Evolutionary conservation across 1,284 basidiomycete genomes (phyloP).

Genomic region (Ganoderma sinense): DNA sequence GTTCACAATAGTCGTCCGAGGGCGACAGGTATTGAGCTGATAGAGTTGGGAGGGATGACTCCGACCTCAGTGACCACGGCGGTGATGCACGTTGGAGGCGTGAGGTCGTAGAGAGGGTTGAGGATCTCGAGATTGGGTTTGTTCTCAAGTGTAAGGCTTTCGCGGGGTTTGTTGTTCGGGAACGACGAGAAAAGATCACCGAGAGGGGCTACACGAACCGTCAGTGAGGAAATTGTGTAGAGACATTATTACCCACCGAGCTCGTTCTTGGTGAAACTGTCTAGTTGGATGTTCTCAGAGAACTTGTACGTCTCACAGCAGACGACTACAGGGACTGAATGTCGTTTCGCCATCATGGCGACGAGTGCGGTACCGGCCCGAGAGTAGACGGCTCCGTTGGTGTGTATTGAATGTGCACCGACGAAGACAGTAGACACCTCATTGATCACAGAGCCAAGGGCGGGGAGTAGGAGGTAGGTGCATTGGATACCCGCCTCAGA

Average conservation of each 20-base stretch:
- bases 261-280: conserved; percentile 97
- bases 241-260: conserved; percentile 62
- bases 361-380: conserved; percentile 95
- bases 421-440: conserved; percentile 87
- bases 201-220: conserved; percentile 40
- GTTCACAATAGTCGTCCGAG: conserved; percentile 59
- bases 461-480: conserved; percentile 93
- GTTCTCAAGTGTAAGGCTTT: conserved; percentile 45
- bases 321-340: conserved; percentile 92
- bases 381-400: conserved; percentile 95
- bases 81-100: conserved; percentile 88
- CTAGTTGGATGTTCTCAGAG: conserved; percentile 91
- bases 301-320: conserved; percentile 99
- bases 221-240: not conserved
- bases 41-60: conserved; percentile 87
- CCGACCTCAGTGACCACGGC: conserved; percentile 97
- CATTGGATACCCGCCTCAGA: conserved; percentile 82
- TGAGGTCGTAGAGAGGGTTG: conserved; percentile 91
- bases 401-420: conserved; percentile 93
- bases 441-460: conserved; percentile 84
- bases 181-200: conserved; percentile 46
- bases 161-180: conserved; percentile 46
- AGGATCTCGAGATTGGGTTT: conserved; percentile 72
- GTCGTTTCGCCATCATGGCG: conserved; percentile 93
- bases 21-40: conserved; percentile 81